Percentiles rank a stretch among this genome's conserved stretches.
phyloP scores from a whole-genome alignment of 2,329 filamentous ascomycete species.

The Thermoascus crustaceus region DNA sequence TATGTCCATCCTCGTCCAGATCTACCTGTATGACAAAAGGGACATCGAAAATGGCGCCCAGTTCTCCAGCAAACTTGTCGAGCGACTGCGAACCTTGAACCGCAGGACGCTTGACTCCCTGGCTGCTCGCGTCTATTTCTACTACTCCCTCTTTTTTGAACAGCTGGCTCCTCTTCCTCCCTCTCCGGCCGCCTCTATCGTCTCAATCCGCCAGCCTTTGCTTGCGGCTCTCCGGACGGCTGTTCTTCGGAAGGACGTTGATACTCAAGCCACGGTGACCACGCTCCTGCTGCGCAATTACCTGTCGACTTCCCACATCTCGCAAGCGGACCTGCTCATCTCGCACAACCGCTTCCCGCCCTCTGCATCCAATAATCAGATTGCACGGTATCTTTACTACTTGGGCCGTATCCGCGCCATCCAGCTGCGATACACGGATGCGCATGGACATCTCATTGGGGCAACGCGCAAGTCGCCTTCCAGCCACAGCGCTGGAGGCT shows the following conservation, averaged over 20 bases:
- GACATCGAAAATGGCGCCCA: conserved; percentile 69
- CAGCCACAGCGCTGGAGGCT: conserved; percentile 79
- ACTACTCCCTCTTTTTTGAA: conserved; percentile 93
- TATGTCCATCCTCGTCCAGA: conserved; percentile 76
- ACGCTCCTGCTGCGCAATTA: conserved; percentile 94
- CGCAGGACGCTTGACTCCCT: conserved; percentile 89
- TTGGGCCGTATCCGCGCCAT: conserved; percentile 93
- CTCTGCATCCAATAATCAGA: conserved; percentile 94
- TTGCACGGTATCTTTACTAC: conserved; percentile 95
- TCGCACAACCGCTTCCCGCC: conserved; percentile 93
- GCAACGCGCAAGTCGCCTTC: conserved; percentile 93
- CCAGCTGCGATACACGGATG: conserved; percentile 93
- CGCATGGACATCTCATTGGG: conserved; percentile 85
- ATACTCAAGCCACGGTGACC: conserved; percentile 94
- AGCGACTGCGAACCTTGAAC: conserved; percentile 81
- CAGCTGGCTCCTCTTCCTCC: conserved; percentile 79
- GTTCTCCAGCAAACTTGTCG: conserved; percentile 76
- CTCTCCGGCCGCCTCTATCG: conserved; percentile 78
- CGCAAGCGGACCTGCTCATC: conserved; percentile 89
- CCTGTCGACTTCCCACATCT: conserved; percentile 89
- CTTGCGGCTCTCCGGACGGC: conserved; percentile 85
- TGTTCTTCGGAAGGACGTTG: conserved; percentile 92
- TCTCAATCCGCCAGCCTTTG: conserved; percentile 76
- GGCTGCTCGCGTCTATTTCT: conserved; percentile 94
- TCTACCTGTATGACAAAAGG: conserved; percentile 80